These are phyloP conservation scores for Dicorynia guianensis DNA, from an alignment of 306 rosid species.

Conservation along the genomic window DNA sequence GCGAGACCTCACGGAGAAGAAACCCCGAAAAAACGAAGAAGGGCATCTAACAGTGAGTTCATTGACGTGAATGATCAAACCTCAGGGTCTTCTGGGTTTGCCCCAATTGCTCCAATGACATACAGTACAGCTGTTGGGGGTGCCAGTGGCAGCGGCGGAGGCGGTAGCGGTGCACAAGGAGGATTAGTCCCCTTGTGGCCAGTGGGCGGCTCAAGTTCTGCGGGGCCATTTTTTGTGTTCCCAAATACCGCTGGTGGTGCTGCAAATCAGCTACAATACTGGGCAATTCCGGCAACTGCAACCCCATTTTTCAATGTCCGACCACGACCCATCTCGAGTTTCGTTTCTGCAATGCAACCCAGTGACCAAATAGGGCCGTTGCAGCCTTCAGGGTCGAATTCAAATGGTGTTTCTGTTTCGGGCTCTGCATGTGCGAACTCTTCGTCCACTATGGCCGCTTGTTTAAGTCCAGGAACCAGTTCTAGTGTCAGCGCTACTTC, in stretches of 20 bases:
- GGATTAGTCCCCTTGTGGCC: too few species aligned
- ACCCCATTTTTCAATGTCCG: constrained; percentile 58
- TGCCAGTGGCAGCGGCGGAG: background rate
- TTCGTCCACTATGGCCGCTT: constrained; percentile 54
- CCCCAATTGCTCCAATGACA: constrained; percentile 52
- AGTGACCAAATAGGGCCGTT: constrained; percentile 41
- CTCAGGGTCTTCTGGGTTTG: constrained; percentile 71
- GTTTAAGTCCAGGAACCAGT: constrained; percentile 45
- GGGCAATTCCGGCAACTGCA: constrained; percentile 71
- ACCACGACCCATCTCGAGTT: constrained; percentile 68
- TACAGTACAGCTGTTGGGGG: constrained; percentile 14
- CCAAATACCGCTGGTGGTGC: constrained; percentile 44
- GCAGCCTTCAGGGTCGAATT: constrained; percentile 37
- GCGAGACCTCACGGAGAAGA: constrained; percentile 64
- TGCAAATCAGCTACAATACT: constrained; percentile 60
- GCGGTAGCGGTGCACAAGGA: background rate
- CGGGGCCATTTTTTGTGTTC: constrained; percentile 75
- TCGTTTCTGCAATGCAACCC: constrained; percentile 57
- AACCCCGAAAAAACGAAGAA: constrained; percentile 44
- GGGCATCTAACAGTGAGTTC: constrained; percentile 34
- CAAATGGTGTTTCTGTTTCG: constrained; percentile 35
- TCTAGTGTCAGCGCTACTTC: constrained; percentile 23
- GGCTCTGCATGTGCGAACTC: constrained; percentile 25
- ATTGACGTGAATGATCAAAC: constrained; percentile 47
- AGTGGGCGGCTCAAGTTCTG: constrained; percentile 27